Evolutionary conservation across 2,329 filamentous ascomycete species (phyloP), one percentile per base, ranked within the genome.

Genomic region (Aspergillus oerlinghausenensis): DNA sequence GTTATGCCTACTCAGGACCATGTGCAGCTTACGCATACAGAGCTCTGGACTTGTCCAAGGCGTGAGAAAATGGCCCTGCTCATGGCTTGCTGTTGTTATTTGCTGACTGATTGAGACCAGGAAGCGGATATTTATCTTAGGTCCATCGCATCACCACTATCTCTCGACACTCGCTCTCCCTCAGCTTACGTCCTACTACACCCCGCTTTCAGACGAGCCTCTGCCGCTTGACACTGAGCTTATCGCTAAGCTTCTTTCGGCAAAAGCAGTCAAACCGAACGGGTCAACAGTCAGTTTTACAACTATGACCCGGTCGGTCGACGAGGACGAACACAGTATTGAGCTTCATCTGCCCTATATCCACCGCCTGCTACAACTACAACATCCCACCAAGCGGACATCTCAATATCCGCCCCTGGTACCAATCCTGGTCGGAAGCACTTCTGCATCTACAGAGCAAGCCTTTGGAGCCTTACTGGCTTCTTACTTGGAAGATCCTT

Each of bases 311-410:
- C 75, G 73, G 19, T 67, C 77, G 3, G 79, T 85, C 5, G 94
- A 99, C 67, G 84, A 91, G 60, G 82, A 84, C 4, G 94, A 99
- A 74, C 94, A 99, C 75, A 96, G 90, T 52, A 82, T 97, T 1
- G 94, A 99, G 78, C 96, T 99, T 88, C 94, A 99, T 65, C 81
- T 97, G 8, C 93, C 94, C 0, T 97, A 95, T 69, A 88, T 97
- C 61, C 92, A 92, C 79, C 92, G 92, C 70, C 85, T 89, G 53
- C 80, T 87, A 6, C 81, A 82, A 56, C 75, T 78, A 70, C 82
- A 76, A 38, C 73, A 73, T 57, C 76, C 73, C 1, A 82, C 84
- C 60, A 75, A 74, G 0, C 75, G 79, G 0, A 68, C 75, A 0
- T 75, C 82, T 1, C 68, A 81, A 3, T 90, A 89, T 64, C 91